Conservation (phyloP, 805 yeast species). For the Ogataea ramenticola region DNA sequence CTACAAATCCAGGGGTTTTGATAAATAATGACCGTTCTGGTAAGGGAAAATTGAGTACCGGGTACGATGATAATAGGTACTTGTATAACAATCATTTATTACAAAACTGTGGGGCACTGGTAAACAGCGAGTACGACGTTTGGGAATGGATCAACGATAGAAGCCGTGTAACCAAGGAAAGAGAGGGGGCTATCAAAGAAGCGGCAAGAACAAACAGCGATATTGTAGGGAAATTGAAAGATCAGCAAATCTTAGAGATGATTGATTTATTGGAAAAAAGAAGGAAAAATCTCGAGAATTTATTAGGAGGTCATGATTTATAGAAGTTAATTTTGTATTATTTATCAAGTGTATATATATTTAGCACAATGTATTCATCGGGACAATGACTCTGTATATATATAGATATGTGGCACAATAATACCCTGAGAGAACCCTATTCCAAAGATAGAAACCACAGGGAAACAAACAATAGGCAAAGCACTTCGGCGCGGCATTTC, state of each 20-base stretch:
- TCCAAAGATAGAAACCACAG: too few species aligned
- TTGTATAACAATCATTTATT: not conserved
- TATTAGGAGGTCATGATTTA: too few species aligned
- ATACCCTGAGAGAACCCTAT: too few species aligned
- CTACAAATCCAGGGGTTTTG: too few species aligned
- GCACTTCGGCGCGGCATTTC: too few species aligned
- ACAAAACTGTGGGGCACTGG: slow-evolving; percentile 8
- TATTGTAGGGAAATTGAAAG: slow-evolving; percentile 13
- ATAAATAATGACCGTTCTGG: too few species aligned
- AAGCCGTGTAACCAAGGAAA: slow-evolving; percentile 12
- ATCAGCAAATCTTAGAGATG: slow-evolving; percentile 41
- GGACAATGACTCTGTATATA: too few species aligned
- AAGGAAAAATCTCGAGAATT: not conserved
- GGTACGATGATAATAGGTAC: not conserved
- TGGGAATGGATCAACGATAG: slow-evolving; percentile 65
- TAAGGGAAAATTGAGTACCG: too few species aligned
- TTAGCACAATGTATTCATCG: not conserved
- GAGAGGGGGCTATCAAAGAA: too few species aligned
- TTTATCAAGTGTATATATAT: too few species aligned
- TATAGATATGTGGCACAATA: too few species aligned
- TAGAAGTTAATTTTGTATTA: not conserved
- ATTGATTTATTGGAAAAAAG: slow-evolving; percentile 34
- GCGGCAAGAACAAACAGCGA: not conserved
- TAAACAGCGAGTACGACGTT: slow-evolving; percentile 48
- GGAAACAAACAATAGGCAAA: too few species aligned